Evolutionary conservation across 2,329 filamentous ascomycete species (phyloP), one percentile per base, ranked within the genome.

Genomic region (Colletotrichum euphorbiae): DNA sequence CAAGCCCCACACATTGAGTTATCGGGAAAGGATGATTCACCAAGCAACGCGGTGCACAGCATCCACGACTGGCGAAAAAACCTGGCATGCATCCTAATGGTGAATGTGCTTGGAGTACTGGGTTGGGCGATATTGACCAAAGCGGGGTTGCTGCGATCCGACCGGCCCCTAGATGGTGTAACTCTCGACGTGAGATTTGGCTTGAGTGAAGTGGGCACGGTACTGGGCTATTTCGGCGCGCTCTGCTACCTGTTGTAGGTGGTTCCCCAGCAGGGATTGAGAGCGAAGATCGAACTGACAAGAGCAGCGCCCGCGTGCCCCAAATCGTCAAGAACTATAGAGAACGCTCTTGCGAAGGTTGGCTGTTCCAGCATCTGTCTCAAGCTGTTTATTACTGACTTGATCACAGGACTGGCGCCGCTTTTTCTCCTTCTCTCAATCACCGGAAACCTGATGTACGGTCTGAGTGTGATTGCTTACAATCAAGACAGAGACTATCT

Each of bases 321-420:
- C 63, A 67, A 11, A 67, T 67, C 33, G 11, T 67, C 17, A 67
- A 67, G 13, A 67, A 67, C 7, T 48, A 63, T 7, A 43, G 59
- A 33, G 58, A 33, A 15, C 51, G 52, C 13, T 67, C 63, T 6
- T 67, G 63, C 36, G 63, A 54, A 31, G 63, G 63, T 56, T 3
- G 12, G 24, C 3, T 8, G 5, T 1, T 2, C 51, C 2, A 6
- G 9, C 33, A 1, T 12, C 7, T 21, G 5, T 13, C 24, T 1
- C 8, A 2, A 3, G 6, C 12, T 0, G 24, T 7, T n/a, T n/a
- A n/a, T n/a, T 11, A 24, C 50, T 43, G 15, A 19, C 4, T 1
- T 8, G 3, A 28, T 4, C 0, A 2, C 6, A 66, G 62, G 62
- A 3, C 57, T 66, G 2, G 62, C 62, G 13, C 58, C 58, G 12